Conservation (phyloP, 148 eudicot genomes). For the Suaeda aralocaspica region DNA sequence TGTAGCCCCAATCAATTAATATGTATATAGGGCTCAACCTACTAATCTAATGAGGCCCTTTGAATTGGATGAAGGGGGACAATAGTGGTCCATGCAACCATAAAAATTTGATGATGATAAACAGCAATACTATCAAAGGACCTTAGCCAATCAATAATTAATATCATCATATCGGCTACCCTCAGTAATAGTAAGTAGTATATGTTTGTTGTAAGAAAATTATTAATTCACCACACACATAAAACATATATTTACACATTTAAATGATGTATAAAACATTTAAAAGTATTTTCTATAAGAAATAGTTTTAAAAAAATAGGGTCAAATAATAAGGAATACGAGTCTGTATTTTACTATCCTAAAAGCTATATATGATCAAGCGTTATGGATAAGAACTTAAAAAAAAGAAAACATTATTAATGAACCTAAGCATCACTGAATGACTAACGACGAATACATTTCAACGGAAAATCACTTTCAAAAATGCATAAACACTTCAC, state of each 20-base stretch:
- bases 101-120: constrained; percentile 24
- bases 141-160: constrained; percentile 26
- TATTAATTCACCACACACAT: background rate
- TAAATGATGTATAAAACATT: too few relatives aligned
- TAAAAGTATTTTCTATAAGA: too few relatives aligned
- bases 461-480: too few relatives aligned
- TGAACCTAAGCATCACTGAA: too few relatives aligned
- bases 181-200: background rate
- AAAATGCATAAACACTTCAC: too few relatives aligned
- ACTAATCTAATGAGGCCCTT: background rate
- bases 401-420: background rate
- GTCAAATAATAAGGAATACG: too few relatives aligned
- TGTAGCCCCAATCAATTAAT: background rate
- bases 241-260: background rate
- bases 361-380: too few relatives aligned
- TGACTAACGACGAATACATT: too few relatives aligned
- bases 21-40: background rate
- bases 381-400: too few relatives aligned
- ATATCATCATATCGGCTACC: background rate
- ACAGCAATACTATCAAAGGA: background rate
- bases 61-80: constrained; percentile 5
- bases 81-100: constrained; percentile 29
- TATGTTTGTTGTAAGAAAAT: background rate
- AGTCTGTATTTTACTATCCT: too few relatives aligned
- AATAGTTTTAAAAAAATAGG: too few relatives aligned